phyloP scores from a whole-genome alignment of 164 flowering plant species.

The Magnolia officinalis region DNA sequence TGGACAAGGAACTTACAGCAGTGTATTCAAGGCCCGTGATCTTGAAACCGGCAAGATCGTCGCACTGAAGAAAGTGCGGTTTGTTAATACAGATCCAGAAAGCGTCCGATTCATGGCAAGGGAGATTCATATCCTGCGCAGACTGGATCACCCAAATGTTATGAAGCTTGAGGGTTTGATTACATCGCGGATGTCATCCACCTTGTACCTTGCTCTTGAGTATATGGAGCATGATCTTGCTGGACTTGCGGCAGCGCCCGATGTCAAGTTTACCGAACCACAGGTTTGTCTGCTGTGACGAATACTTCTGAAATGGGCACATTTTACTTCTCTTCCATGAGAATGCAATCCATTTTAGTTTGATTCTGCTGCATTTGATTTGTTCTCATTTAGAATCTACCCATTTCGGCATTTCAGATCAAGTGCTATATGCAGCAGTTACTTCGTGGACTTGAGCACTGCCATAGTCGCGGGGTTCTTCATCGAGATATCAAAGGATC shows the following conservation, averaged over 20 bases:
- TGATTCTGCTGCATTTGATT: not conserved
- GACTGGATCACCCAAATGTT: constrained; percentile 82
- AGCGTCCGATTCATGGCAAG: constrained; percentile 92
- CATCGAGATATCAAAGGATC: constrained; percentile 55
- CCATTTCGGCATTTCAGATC: constrained; percentile 27
- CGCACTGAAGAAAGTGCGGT: constrained; percentile 84
- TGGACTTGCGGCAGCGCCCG: constrained; percentile 65
- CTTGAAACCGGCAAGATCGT: constrained; percentile 73
- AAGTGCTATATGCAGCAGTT: constrained; percentile 82
- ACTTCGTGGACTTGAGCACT: constrained; percentile 62
- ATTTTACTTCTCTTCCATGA: not conserved
- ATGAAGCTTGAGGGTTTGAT: constrained; percentile 77
- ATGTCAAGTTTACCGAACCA: constrained; percentile 61
- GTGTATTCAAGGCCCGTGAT: constrained; percentile 79
- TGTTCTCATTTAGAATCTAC: not conserved
- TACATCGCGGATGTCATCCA: constrained; percentile 65
- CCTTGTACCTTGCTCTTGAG: constrained; percentile 74
- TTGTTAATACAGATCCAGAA: constrained; percentile 87
- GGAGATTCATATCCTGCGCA: constrained; percentile 69
- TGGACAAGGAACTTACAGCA: constrained; percentile 94
- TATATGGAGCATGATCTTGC: constrained; percentile 93
- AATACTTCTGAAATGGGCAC: not conserved
- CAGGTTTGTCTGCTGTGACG: constrained; percentile 39
- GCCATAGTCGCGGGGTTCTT: constrained; percentile 63
- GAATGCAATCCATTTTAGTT: not conserved